These are phyloP conservation scores for Volvariella surrecta DNA, from an alignment of 1,284 basidiomycete species.

Conservation along the genomic window DNA sequence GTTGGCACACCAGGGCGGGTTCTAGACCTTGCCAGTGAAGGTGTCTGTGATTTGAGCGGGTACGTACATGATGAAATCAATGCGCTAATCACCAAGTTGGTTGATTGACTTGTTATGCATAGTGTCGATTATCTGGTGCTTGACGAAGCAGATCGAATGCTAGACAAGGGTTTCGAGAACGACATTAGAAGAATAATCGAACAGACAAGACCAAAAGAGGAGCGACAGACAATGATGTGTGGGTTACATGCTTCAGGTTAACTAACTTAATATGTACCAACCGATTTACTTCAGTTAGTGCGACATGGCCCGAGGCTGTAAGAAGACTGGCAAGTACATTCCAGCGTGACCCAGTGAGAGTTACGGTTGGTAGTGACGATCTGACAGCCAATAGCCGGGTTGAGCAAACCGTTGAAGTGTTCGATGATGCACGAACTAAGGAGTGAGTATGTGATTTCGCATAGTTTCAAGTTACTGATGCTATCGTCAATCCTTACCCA, in stretches of 20 bases:
- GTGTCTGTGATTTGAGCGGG: conserved; percentile 75
- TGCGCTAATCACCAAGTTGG: not conserved
- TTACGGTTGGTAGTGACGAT: conserved; percentile 95
- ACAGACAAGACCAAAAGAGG: conserved; percentile 54
- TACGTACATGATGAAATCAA: conserved; percentile 26
- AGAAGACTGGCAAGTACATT: conserved; percentile 89
- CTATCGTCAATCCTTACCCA: not conserved
- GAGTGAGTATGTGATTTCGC: conserved; percentile 45
- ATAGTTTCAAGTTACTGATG: not conserved
- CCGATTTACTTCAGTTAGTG: conserved; percentile 64
- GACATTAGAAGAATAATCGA: conserved; percentile 93
- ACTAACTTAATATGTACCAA: not conserved
- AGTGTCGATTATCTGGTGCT: conserved; percentile 89
- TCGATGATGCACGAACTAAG: conserved; percentile 83
- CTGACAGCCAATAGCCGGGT: conserved; percentile 92
- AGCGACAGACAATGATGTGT: conserved; percentile 93
- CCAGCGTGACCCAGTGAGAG: conserved; percentile 77
- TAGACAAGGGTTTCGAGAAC: conserved; percentile 98
- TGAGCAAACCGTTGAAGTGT: conserved; percentile 80
- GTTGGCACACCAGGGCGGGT: conserved; percentile 95
- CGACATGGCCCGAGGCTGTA: conserved; percentile 98
- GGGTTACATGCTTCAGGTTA: conserved; percentile 21
- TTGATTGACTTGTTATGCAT: conserved; percentile 3
- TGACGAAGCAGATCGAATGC: conserved; percentile 97
- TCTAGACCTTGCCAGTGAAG: conserved; percentile 83